These are phyloP conservation scores for Umbelopsis vinacea DNA, from an alignment of 192 early-diverging fungal genomes.

Conservation along the genomic window DNA sequence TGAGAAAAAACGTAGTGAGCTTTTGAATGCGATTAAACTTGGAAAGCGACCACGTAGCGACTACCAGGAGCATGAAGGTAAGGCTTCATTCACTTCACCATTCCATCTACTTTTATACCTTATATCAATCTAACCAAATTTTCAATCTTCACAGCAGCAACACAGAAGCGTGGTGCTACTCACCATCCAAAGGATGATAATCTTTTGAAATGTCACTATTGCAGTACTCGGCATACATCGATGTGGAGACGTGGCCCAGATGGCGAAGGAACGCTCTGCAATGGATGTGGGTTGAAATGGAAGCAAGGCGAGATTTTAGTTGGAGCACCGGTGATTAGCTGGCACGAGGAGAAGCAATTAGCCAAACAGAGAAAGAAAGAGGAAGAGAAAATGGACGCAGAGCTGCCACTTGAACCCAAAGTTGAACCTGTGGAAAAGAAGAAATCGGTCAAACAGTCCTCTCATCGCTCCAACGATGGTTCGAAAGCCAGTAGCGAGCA, in stretches of 20 bases:
- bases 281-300: constrained; percentile 37
- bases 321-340: constrained; percentile 33
- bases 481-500: background rate
- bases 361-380: constrained; percentile 22
- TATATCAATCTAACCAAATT: background rate
- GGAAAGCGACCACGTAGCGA: constrained; percentile 33
- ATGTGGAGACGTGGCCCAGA: constrained; percentile 40
- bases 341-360: constrained; percentile 31
- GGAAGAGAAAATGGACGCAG: constrained; percentile 3
- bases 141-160: background rate
- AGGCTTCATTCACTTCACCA: background rate
- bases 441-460: background rate
- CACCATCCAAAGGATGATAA: constrained; percentile 27
- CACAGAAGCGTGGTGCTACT: background rate
- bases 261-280: constrained; percentile 36
- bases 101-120: background rate
- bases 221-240: constrained; percentile 33
- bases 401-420: constrained; percentile 19
- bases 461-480: background rate
- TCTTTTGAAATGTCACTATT: constrained; percentile 35
- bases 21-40: constrained; percentile 28
- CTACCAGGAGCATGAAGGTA: constrained; percentile 29
- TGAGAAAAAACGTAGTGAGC: constrained; percentile 41
- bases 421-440: constrained; percentile 14
- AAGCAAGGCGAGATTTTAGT: constrained; percentile 34